Conservation (phyloP, 1,284 basidiomycete genomes). For the Ganoderma sinense region DNA sequence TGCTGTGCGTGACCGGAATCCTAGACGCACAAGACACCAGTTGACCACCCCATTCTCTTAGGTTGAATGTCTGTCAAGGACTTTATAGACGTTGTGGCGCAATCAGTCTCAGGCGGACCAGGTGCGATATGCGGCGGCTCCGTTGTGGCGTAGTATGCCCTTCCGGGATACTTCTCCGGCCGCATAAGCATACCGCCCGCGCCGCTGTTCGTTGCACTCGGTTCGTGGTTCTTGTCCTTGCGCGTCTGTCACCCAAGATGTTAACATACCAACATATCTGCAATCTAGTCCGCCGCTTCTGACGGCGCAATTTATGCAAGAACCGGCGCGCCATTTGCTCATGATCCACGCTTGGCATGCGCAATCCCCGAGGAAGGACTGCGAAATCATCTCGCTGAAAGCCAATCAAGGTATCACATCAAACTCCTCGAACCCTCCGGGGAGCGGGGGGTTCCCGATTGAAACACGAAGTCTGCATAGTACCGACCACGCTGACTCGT, state of each 20-base stretch:
- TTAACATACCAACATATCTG: neutral
- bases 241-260: neutral
- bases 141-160: neutral
- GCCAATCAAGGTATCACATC: neutral
- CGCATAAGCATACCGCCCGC: neutral
- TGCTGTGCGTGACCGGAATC: neutral
- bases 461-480: neutral
- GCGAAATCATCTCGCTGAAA: neutral
- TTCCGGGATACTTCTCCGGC: neutral
- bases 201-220: neutral
- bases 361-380: neutral
- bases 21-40: neutral
- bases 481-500: too few species aligned
- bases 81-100: neutral
- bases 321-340: neutral
- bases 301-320: neutral
- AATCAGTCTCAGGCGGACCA: neutral
- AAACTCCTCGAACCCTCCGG: too few species aligned
- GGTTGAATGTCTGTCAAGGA: neutral
- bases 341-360: neutral
- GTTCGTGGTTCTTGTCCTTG: neutral
- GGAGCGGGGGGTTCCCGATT: too few species aligned
- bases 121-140: neutral
- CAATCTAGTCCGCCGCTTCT: neutral
- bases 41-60: neutral